Base-by-base conservation (phyloP, 2,329 filamentous ascomycete species). In the Epichloe aotearoae region DNA sequence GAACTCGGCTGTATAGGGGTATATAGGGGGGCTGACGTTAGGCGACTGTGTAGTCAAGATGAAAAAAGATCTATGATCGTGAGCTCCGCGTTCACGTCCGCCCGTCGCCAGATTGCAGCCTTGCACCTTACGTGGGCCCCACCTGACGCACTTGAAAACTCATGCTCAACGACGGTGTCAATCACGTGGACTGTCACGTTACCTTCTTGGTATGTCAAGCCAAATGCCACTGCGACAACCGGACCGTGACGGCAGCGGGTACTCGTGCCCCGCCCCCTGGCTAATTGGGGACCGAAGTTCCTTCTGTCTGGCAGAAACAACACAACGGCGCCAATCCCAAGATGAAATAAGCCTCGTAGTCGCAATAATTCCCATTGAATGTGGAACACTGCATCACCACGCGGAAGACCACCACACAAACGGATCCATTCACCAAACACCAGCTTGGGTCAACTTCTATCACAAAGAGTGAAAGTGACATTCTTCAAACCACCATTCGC, bases 81-180 rank as follows among this genome's bases (percentile, higher is more conserved):
- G 38, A 54, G 49, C 49, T 55, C 49, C 36, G 12, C 33, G 43
- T 40, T 39, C 34, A 48, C 47, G 41, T 44, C 40, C 15, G 19
- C 45, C 20, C 15, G 23, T 42, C 49, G 30, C 38, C 20, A 49
- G 36, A 40, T 49, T 30, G n/a, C 44, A 54, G 53, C 54, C 54
- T 56, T 52, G 49, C 49, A 33, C 46, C 36, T 44, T 15, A 39
- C 40, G 39, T 49, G 36, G 12, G 19, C 46, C 36, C 43, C 49
- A 50, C 42, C 17, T 7, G 6, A 46, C 17, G 33, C 30, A 26
- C 23, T 23, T 38, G 19, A 4, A 6, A 34, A 20, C 17, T 42
- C 17, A 26, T 46, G 42, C 43, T 49, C 10, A 2, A 30, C 7
- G 26, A 26, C 17, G 12, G 10, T 49, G n/a, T 5, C 10, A 19